Evolutionary conservation across 2,329 filamentous ascomycete species (phyloP).

Genomic region (Alternaria burnsii): DNA sequence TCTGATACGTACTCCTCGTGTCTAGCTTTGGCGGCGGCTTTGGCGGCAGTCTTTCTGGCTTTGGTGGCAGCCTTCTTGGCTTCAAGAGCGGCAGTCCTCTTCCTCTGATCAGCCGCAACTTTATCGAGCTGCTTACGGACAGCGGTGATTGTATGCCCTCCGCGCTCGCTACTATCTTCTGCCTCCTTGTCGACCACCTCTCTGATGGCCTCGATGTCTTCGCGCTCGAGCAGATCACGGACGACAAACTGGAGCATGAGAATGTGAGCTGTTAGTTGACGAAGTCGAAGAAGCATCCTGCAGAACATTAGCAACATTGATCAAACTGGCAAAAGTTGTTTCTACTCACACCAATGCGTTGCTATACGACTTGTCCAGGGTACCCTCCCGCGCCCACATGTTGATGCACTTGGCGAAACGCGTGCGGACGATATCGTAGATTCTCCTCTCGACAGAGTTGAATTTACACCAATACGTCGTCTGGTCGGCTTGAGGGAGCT

Average conservation of each 20-base stretch:
- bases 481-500: conserved; percentile 60
- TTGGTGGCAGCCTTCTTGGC: conserved; percentile 12
- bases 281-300: conserved; percentile 58
- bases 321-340: no score
- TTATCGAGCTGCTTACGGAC: conserved; percentile 44
- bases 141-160: conserved; percentile 29
- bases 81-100: conserved; percentile 13
- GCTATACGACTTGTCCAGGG: conserved; percentile 46
- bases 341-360: conserved; percentile 51
- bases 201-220: conserved; percentile 58
- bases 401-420: conserved; percentile 57
- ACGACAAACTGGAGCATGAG: conserved; percentile 59
- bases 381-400: conserved; percentile 26
- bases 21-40: conserved; percentile 12
- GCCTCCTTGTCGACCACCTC: conserved; percentile 38
- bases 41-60: conserved; percentile 9
- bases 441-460: conserved; percentile 59
- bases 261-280: conserved; percentile 61
- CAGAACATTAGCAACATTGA: background rate
- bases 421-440: conserved; percentile 62
- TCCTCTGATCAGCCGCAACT: conserved; percentile 29
- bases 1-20: conserved; percentile 10
- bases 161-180: conserved; percentile 11
- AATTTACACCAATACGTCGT: conserved; percentile 57
- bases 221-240: conserved; percentile 54